Evolutionary conservation across 495 filamentous ascomycete species (phyloP).

Genomic region (Hypoxylon fragiforme): DNA sequence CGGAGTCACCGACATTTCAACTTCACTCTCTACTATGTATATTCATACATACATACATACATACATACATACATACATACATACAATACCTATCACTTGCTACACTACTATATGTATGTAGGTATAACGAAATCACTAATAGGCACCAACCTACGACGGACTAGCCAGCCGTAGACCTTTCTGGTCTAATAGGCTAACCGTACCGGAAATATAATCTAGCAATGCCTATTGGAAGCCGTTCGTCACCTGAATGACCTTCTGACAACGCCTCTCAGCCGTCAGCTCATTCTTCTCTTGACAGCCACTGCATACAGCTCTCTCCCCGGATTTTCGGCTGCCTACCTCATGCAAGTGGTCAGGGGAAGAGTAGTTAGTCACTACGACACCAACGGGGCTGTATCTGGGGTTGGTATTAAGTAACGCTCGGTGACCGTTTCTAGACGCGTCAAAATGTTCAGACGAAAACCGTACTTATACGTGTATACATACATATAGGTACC

Average conservation of each 20-base stretch:
- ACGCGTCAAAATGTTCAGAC: too few species aligned
- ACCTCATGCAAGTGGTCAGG: slow-evolving; percentile 19
- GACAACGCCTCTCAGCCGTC: neutral
- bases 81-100: neutral
- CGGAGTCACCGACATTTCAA: slow-evolving; percentile 27
- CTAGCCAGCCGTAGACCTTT: neutral
- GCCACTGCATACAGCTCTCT: slow-evolving; percentile 4
- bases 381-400: neutral
- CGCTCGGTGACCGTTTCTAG: slow-evolving; percentile 14
- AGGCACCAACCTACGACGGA: neutral
- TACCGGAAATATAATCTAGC: slow-evolving; percentile 2
- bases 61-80: too few species aligned
- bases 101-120: too few species aligned
- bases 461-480: too few species aligned
- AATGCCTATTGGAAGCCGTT: neutral
- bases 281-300: slow-evolving; percentile 2
- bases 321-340: slow-evolving; percentile 24
- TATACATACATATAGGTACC: too few species aligned
- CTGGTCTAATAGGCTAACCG: neutral
- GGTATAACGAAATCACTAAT: neutral
- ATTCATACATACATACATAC: too few species aligned
- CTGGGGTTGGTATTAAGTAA: neutral
- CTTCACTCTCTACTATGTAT: slow-evolving; percentile 2
- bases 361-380: slow-evolving; percentile 1
- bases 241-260: slow-evolving; percentile 1